Evolutionary conservation across 306 rosid genomes (phyloP).

Genomic region (Dryas alaskensis): DNA sequence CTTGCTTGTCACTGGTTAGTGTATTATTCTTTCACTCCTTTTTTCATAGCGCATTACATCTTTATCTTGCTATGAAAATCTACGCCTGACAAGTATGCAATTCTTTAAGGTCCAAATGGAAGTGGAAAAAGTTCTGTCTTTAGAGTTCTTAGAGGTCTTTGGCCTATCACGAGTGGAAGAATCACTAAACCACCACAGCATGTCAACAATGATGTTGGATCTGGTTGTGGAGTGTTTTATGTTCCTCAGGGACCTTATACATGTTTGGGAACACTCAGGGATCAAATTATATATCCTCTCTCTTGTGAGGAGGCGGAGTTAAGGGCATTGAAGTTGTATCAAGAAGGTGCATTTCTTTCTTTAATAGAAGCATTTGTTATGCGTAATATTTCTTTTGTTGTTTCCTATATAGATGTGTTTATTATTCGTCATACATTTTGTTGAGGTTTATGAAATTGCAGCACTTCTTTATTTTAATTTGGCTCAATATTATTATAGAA

Average conservation of each 20-base stretch:
- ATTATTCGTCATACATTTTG: neutral
- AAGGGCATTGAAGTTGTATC: conserved; percentile 53
- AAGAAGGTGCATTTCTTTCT: conserved; percentile 51
- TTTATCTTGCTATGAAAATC: conserved; percentile 21
- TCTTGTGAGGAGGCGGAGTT: conserved; percentile 78
- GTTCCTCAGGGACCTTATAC: conserved; percentile 99
- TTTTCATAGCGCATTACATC: neutral
- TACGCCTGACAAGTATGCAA: conserved; percentile 21
- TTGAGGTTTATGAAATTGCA: neutral
- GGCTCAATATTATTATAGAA: too few relatives aligned
- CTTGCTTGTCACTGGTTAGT: conserved; percentile 94
- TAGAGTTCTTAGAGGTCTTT: conserved; percentile 94
- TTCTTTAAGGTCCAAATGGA: conserved; percentile 86
- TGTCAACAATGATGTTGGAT: conserved; percentile 48
- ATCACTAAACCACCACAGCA: conserved; percentile 62
- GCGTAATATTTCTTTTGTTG: neutral
- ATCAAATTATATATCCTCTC: conserved; percentile 95
- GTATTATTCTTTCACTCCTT: conserved; percentile 1
- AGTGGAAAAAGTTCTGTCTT: conserved; percentile 98
- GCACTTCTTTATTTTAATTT: neutral
- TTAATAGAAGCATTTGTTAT: neutral
- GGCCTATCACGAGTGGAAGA: conserved; percentile 83
- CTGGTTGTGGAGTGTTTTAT: conserved; percentile 72
- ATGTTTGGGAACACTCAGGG: conserved; percentile 93
- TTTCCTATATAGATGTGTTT: neutral